These are phyloP conservation scores for Myriosclerotinia scirpicola DNA, from an alignment of 2,329 filamentous ascomycete genomes.

Conservation along the genomic window DNA sequence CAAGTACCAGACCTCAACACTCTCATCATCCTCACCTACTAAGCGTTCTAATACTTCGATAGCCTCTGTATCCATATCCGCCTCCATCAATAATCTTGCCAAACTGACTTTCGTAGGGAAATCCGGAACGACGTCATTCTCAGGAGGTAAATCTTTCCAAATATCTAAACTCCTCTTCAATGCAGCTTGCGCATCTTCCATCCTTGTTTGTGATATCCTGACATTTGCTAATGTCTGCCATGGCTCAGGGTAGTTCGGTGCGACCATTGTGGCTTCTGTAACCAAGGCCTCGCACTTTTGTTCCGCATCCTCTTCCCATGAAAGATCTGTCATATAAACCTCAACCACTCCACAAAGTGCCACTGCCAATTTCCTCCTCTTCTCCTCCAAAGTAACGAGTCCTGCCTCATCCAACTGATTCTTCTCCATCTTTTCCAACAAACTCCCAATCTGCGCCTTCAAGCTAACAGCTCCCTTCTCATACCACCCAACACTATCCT, in stretches of 20 bases:
- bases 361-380: constrained; percentile 79
- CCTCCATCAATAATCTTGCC: constrained; percentile 84
- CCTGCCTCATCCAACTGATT: constrained; percentile 47
- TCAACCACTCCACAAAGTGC: constrained; percentile 93
- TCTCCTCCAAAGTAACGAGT: constrained; percentile 57
- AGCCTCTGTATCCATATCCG: constrained; percentile 80
- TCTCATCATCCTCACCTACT: constrained; percentile 85
- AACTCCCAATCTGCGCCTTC: constrained; percentile 65
- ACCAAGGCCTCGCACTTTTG: constrained; percentile 81
- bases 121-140: constrained; percentile 73
- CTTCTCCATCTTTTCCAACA: constrained; percentile 55
- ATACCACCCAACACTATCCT: constrained; percentile 66
- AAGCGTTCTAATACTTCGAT: constrained; percentile 82
- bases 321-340: constrained; percentile 98
- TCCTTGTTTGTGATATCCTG: constrained; percentile 79
- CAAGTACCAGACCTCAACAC: constrained; percentile 95
- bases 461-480: constrained; percentile 71
- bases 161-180: constrained; percentile 75
- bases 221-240: constrained; percentile 94
- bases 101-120: constrained; percentile 85
- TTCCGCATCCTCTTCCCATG: constrained; percentile 90
- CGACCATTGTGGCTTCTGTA: constrained; percentile 84
- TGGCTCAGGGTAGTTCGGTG: constrained; percentile 80
- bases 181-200: constrained; percentile 77
- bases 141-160: constrained; percentile 77